Base-by-base conservation (phyloP, 805 yeast genomes). In the Citeromyces nyonsensis region DNA sequence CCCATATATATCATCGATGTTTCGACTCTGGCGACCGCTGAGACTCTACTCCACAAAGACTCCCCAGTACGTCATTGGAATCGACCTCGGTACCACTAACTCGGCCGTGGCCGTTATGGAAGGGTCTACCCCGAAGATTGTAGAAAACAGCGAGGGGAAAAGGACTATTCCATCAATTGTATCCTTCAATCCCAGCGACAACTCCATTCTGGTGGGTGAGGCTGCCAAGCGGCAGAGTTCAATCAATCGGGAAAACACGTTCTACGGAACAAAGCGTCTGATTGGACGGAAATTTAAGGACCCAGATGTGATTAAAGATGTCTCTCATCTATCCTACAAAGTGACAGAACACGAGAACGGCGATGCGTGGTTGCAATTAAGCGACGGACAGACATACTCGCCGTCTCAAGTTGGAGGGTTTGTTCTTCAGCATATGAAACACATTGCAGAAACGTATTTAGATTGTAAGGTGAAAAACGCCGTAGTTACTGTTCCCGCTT, bases 191-290 rank as follows among this genome's bases (percentile, higher is more conserved):
- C 76, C 78, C 55, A 41, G 39, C n/a, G 91, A 80, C 38, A 91
- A 88, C 38, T 94, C 82, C 61, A 76, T 94, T 51, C 63, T 85
- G 38, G 94, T 85, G 39, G 96, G 96, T 60, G 82, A 77, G 38
- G 84, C 93, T 42, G 96, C 96, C 47, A 86, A 85, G 67, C 81
- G 95, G 54, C 96, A 85, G 63, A 93, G 95, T 38, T 86, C 84
- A 33, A 84, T 85, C 42, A 85, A 85, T 69, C 94, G 94, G 36
- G 84, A 78, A 53, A 86, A 85, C 69, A 85, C 96, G 35, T 68
- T 85, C 42, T 85, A 82, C 44, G 95, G 95, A 54, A 85, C 96
- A 50, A 85, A 85, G 66, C 77, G 96, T 61, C 67, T 85, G 52
- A 86, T 85, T 49, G 96, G 96, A 49, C 75, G 96, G 51, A 79